These are phyloP conservation scores for Mesotaenium endlicherianum DNA, from an alignment of 139 green algal species.

Conservation along the genomic window DNA sequence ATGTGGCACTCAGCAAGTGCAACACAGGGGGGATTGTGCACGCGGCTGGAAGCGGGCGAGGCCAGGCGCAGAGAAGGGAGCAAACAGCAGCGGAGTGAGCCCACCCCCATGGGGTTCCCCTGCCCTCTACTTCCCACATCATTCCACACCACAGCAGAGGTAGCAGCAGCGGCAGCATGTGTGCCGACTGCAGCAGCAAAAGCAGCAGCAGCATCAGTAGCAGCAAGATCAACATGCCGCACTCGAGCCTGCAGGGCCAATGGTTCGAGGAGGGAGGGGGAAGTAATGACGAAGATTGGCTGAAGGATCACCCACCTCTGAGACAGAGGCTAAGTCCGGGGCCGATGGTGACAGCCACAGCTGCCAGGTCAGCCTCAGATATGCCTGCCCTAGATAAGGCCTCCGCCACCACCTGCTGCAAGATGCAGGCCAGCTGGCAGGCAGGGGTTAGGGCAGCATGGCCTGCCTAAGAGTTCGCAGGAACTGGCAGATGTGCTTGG, in stretches of 20 bases:
- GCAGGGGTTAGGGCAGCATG: no score
- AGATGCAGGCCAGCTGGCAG: no score
- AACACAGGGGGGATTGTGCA: not conserved
- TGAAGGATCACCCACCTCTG: slow-evolving; percentile 56
- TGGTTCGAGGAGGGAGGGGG: no score
- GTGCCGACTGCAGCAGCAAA: not conserved
- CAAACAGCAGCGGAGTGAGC: not conserved
- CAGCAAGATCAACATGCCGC: not conserved
- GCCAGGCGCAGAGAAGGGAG: not conserved
- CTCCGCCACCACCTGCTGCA: slow-evolving; percentile 62
- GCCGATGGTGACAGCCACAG: slow-evolving; percentile 91
- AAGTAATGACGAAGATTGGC: no score
- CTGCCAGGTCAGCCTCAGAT: slow-evolving; percentile 59
- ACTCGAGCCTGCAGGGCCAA: no score
- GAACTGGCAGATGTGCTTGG: no score
- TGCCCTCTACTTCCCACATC: not conserved
- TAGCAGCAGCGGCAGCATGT: not conserved
- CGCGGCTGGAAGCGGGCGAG: not conserved
- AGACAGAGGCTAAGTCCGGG: slow-evolving; percentile 92
- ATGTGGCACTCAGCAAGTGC: not conserved
- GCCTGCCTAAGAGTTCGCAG: no score
- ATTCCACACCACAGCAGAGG: not conserved
- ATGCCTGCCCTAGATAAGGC: slow-evolving; percentile 65
- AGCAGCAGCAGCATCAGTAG: not conserved
- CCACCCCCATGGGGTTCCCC: not conserved